phyloP scores from a whole-genome alignment of 148 eudicot species.

The Diospyros kaki region DNA sequence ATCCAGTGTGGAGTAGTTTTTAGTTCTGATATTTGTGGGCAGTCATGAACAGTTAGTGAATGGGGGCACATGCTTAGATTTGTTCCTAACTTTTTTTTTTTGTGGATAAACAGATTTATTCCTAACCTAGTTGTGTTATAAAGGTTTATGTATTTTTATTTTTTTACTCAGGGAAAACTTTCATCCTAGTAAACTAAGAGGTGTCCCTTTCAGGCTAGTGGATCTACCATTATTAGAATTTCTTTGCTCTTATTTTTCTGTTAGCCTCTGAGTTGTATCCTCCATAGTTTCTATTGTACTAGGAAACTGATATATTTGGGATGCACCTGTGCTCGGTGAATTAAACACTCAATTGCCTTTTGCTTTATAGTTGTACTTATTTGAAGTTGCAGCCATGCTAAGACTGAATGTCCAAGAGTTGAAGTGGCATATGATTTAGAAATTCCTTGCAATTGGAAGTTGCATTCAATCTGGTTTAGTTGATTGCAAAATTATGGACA shows the following conservation, averaged over 20 bases:
- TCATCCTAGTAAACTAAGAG: background rate
- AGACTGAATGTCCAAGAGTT: too few relatives aligned
- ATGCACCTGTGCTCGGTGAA: background rate
- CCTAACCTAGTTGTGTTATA: too few relatives aligned
- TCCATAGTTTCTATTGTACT: background rate
- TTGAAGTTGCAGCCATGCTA: background rate
- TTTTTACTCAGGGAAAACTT: background rate
- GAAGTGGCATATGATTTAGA: too few relatives aligned
- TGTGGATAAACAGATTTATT: too few relatives aligned
- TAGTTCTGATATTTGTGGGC: background rate
- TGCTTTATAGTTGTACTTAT: background rate
- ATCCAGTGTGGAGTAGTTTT: background rate
- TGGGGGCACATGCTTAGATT: background rate
- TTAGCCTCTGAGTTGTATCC: background rate
- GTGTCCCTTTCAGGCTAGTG: background rate
- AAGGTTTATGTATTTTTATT: background rate
- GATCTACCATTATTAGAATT: background rate
- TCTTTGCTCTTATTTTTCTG: background rate
- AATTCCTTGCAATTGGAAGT: too few relatives aligned
- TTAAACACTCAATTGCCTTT: background rate
- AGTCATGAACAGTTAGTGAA: background rate
- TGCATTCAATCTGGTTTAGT: too few relatives aligned
- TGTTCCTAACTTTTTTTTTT: too few relatives aligned
- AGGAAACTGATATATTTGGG: background rate
- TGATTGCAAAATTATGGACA: too few relatives aligned